A percentile compares a stretch with the other conserved stretches of the same genome.
Conservation (phyloP, 352 stramenopile species). For the Phytophthora agathidicida region DNA sequence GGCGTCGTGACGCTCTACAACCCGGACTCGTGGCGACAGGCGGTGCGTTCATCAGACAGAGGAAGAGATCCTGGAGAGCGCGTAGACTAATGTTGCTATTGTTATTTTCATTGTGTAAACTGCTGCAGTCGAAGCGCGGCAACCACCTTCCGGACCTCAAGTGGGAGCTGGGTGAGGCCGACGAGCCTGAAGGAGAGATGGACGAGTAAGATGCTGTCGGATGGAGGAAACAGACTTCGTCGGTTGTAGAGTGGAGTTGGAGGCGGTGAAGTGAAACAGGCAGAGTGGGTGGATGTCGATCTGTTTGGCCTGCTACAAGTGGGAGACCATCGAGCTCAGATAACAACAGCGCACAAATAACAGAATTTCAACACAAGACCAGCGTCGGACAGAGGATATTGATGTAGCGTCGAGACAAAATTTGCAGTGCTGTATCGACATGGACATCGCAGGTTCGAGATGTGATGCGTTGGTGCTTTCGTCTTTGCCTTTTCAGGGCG, state of each 20-base stretch:
- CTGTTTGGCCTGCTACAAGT: slow-evolving; percentile 8
- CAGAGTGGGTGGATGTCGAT: slow-evolving; percentile 4
- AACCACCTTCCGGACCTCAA: slow-evolving; percentile 80
- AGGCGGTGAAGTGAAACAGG: not conserved
- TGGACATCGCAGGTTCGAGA: not conserved
- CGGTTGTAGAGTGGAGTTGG: slow-evolving; percentile 2
- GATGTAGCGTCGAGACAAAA: not conserved
- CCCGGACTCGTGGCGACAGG: slow-evolving; percentile 80
- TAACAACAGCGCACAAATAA: slow-evolving; percentile 38
- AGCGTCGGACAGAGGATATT: not conserved
- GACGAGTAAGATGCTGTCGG: slow-evolving; percentile 58
- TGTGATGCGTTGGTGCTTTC: not conserved
- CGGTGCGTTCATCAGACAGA: slow-evolving; percentile 49
- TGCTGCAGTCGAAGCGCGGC: slow-evolving; percentile 65
- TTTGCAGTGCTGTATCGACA: not conserved
- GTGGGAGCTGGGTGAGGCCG: slow-evolving; percentile 79
- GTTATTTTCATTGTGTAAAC: slow-evolving; percentile 9
- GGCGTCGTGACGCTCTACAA: slow-evolving; percentile 82
- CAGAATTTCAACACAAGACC: slow-evolving; percentile 26
- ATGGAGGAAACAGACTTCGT: slow-evolving; percentile 6
- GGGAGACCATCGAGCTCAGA: slow-evolving; percentile 22
- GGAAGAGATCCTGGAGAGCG: not conserved
- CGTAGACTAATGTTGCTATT: slow-evolving; percentile 1
- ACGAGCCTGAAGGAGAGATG: slow-evolving; percentile 85
- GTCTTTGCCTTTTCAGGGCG: not conserved